A percentile compares a stretch with the other conserved stretches of the same genome.
These are phyloP conservation scores for Ochetophila trinervis DNA, from an alignment of 306 rosid genomes.

Conservation along the genomic window DNA sequence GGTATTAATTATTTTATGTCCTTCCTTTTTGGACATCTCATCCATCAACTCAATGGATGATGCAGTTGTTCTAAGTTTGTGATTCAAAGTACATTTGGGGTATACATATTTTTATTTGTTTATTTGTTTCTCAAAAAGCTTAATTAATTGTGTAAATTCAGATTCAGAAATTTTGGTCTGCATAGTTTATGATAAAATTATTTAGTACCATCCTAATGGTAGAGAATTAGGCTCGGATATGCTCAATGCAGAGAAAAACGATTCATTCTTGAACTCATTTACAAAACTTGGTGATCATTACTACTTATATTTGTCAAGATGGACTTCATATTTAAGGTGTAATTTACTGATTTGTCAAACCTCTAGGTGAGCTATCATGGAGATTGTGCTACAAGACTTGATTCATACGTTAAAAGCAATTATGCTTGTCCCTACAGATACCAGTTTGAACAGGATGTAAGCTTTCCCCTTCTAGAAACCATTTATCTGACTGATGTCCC, in stretches of 20 bases:
- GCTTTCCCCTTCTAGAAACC: slow-evolving; percentile 20
- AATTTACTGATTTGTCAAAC: slow-evolving; percentile 12
- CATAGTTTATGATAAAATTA: too few relatives aligned
- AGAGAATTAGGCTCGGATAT: not conserved
- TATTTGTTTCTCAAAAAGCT: too few relatives aligned
- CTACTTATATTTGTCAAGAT: not conserved
- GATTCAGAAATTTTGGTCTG: too few relatives aligned
- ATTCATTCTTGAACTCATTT: not conserved
- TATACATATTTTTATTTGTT: too few relatives aligned
- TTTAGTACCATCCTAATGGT: not conserved
- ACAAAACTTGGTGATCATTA: not conserved
- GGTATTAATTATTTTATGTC: not conserved
- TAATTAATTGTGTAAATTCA: too few relatives aligned
- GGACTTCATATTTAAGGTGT: too few relatives aligned
- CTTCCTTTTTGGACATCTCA: not conserved
- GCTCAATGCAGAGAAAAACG: not conserved
- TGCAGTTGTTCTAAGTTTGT: too few relatives aligned
- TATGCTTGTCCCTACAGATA: slow-evolving; percentile 37
- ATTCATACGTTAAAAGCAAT: slow-evolving; percentile 29
- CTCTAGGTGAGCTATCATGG: slow-evolving; percentile 26
- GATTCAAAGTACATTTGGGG: too few relatives aligned
- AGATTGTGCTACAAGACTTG: slow-evolving; percentile 22
- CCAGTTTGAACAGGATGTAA: slow-evolving; percentile 78
- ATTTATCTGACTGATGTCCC: not conserved
- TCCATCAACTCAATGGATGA: not conserved